phyloP scores from a whole-genome alignment of 2,329 filamentous ascomycete genomes.

The Trichoderma citrinoviride region DNA sequence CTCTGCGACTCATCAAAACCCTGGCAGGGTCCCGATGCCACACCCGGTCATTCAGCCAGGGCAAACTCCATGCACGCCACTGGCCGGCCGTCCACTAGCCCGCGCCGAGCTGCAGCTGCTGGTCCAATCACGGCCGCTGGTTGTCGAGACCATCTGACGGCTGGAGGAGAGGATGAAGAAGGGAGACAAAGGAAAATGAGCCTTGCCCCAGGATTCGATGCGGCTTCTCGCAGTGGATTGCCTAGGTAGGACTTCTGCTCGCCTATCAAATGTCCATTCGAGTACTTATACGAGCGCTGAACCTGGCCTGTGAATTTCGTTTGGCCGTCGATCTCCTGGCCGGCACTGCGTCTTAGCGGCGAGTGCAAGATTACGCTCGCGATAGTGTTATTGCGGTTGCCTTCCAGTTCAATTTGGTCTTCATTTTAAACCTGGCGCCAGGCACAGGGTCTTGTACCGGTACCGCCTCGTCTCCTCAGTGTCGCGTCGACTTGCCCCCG shows the following conservation, averaged over 20 bases:
- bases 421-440: conserved; percentile 8
- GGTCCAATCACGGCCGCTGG: conserved; percentile 7
- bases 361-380: conserved; percentile 17
- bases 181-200: neutral
- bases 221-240: neutral
- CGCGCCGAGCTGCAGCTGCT: conserved; percentile 2
- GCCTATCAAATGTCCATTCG: neutral
- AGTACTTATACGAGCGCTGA: neutral
- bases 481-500: neutral
- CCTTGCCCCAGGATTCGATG: conserved; percentile 6
- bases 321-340: conserved; percentile 12
- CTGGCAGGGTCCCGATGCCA: conserved; percentile 13
- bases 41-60: conserved; percentile 8
- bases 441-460: neutral
- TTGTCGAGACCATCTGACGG: conserved; percentile 14
- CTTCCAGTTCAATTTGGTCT: neutral
- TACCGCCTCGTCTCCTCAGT: neutral
- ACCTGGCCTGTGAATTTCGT: conserved; percentile 1
- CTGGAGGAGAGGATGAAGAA: neutral
- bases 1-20: conserved; percentile 19
- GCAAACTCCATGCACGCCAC: conserved; percentile 17
- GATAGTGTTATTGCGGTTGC: conserved; percentile 15
- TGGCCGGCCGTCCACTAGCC: conserved; percentile 10
- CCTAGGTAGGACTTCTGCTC: neutral
- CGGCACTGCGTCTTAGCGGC: neutral